Evolutionary conservation across 2,329 filamentous ascomycete species (phyloP).

Genomic region (Talaromyces marneffei): DNA sequence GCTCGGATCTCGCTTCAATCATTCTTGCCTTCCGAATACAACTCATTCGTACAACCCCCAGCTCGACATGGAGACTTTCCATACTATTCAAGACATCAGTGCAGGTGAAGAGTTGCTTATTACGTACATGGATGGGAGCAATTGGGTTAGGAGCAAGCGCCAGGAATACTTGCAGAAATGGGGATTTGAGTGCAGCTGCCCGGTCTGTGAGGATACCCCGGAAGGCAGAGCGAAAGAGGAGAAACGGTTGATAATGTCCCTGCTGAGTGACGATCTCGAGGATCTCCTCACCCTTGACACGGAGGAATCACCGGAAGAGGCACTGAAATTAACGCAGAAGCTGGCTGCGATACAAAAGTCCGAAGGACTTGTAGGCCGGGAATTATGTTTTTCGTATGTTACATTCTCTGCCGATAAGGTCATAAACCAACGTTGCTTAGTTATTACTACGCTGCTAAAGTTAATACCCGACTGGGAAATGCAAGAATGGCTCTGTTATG

Average conservation of each 20-base stretch:
- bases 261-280: background rate
- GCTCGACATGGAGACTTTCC: background rate
- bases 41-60: background rate
- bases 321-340: background rate
- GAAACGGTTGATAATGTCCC: background rate
- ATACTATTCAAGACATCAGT: background rate
- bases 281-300: background rate
- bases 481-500: background rate
- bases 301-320: background rate
- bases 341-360: background rate
- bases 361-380: background rate
- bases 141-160: background rate
- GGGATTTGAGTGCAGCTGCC: background rate
- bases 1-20: background rate
- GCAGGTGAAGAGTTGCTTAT: background rate
- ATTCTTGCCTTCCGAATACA: background rate
- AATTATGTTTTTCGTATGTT: background rate
- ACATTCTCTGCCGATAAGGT: background rate
- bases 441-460: background rate
- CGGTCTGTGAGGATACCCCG: background rate
- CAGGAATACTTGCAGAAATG: background rate
- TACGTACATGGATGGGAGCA: background rate
- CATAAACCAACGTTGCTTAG: background rate
- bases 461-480: background rate
- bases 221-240: background rate